Evolutionary conservation across 257 asterid genomes (phyloP).

Genomic region (Solanum etuberosum): DNA sequence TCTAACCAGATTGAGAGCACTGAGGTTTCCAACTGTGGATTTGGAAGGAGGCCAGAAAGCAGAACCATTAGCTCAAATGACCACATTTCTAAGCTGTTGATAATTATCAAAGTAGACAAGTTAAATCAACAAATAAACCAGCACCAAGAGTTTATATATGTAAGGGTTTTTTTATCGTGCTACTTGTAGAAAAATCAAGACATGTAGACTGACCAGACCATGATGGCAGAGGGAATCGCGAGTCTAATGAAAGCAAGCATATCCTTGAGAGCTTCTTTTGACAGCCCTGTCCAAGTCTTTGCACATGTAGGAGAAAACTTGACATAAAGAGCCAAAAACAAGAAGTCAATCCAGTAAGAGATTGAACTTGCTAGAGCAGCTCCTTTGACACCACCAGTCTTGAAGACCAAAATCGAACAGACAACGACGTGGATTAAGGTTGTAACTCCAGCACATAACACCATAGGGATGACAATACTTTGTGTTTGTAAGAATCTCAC

Average conservation of each 20-base stretch:
- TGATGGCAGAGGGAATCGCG: slow-evolving; percentile 67
- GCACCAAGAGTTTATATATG: neutral
- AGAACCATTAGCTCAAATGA: slow-evolving; percentile 88
- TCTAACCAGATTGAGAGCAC: slow-evolving; percentile 68
- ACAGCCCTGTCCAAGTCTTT: slow-evolving; percentile 62
- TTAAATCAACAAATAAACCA: neutral
- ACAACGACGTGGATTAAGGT: slow-evolving; percentile 33
- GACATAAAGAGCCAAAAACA: slow-evolving; percentile 35
- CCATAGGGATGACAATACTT: slow-evolving; percentile 60
- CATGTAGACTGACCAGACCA: slow-evolving; percentile 49
- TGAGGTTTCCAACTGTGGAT: slow-evolving; percentile 69
- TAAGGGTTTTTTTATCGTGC: neutral
- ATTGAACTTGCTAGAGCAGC: slow-evolving; percentile 56
- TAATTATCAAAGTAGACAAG: neutral
- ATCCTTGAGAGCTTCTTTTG: slow-evolving; percentile 44
- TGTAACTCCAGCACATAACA: slow-evolving; percentile 57
- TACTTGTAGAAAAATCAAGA: neutral
- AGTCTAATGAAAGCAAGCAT: slow-evolving; percentile 39
- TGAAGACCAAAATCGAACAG: slow-evolving; percentile 61
- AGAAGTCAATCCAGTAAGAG: slow-evolving; percentile 60
- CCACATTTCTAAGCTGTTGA: slow-evolving; percentile 63
- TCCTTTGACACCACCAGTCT: slow-evolving; percentile 47
- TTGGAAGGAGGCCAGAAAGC: slow-evolving; percentile 78
- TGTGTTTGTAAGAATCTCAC: slow-evolving; percentile 66
- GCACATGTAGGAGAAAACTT: slow-evolving; percentile 47